Base-by-base conservation (phyloP, 768 basidiomycete genomes). In the Kwoniella botswanensis region DNA sequence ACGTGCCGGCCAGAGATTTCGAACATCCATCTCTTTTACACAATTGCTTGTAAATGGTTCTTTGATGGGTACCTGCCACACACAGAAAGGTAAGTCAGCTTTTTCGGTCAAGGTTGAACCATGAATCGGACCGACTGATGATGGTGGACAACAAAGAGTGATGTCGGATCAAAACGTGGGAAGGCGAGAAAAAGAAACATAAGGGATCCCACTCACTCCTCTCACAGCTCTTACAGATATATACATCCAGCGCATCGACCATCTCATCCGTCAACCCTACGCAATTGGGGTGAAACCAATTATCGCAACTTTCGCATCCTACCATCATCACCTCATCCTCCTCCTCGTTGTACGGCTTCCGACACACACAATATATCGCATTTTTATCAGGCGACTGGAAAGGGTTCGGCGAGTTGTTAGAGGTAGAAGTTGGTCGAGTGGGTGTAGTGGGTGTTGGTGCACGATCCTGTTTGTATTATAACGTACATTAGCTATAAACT, bases 271-370 rank as follows among this genome's bases (percentile, higher is more conserved):
- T 59, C 13, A 82, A 35, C 0, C 74, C 76, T 22, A 80, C 67
- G 68, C 82, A 83, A 43, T 21, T 61, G 11, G 79, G 75, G 66
- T 81, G 80, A 24, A 74, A 83, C 82, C 82, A 83, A 60, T 77
- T 75, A 44, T 79, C 76, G 65, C 82, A 83, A 15, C 82, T 79
- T 50, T 82, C 81, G 65, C 81, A 82, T 21, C 75, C 81, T 0
- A 82, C 60, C 77, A 80, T 79, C 4, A 53, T 63, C 9, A 68
- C 70, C 17, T 76, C 75, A 22, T 79, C 77, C 35, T 82, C 81
- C 55, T 82, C 81, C 4, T 74, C 75, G 18, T 63, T 69, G 60
- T 76, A 79, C 9, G 74, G 63, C 53, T 76, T 81, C 22, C 71
- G 66, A 63, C 81, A 82, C 53, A 79, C 62, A 57, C 81, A 80